Base-by-base conservation (phyloP, 2,329 filamentous ascomycete species). In the Cladosporium sp. region DNA sequence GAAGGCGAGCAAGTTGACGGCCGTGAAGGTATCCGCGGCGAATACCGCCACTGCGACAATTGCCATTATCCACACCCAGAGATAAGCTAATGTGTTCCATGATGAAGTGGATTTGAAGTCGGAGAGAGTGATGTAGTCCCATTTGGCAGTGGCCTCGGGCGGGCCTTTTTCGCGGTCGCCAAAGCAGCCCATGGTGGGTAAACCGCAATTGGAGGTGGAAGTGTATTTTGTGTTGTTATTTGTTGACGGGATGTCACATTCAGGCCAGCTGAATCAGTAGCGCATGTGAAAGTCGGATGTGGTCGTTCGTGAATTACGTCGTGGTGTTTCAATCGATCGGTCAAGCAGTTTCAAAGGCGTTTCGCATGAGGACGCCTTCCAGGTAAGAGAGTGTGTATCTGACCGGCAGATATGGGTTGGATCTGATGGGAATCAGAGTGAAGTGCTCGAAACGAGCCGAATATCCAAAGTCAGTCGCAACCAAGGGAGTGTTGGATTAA, bases 1-100 rank as follows among this genome's bases (percentile, higher is more conserved):
- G 72, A 96, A 96, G 50, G 80, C 87, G 44, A 99, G 80, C 36
- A 99, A 77, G 56, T 96, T 95, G 71, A 96, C 80, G 55, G 91
- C 91, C 4, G 91, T 96, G 66, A 96, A 97, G 54, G 85, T 90
- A 71, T 97, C 92, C 66, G 95, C 87, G 22, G 78, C 84, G 69
- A 96, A 96, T 58, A 96, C 90, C 39, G 88, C 85, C 43, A 92
- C 68, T 3, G 89, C 93, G 52, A 95, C 75, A 47, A 90, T 51
- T 39, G 92, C 78, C 60, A 89, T 86, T 52, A 93, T 77, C 80
- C 85, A 93, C 45, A 97, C 79, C 71, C 90, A 93, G 62, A 76
- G 80, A 68, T 96, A 97, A 54, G 90, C 91, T 58, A 95, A 78
- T 7, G 80, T 78, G 1, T 86, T 80, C 58, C 86, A 84, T 68